phyloP scores from a whole-genome alignment of 257 asterid genomes.

The Capsicum pubescens region DNA sequence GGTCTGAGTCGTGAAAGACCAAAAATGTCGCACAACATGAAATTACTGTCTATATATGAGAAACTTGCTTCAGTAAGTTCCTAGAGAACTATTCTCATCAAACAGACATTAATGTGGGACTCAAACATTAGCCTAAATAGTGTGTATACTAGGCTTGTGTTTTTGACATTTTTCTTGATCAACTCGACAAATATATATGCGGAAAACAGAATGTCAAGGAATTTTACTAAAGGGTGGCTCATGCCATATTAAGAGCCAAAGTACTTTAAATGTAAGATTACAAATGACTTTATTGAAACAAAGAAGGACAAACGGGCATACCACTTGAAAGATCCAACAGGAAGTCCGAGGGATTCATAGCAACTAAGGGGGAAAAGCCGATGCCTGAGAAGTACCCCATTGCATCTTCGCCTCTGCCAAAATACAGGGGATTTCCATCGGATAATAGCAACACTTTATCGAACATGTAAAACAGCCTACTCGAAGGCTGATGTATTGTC shows the following conservation, averaged over 20 bases:
- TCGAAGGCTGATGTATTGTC: conserved; percentile 92
- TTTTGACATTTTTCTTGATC: not conserved
- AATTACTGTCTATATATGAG: not conserved
- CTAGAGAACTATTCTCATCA: not conserved
- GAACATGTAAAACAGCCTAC: conserved; percentile 75
- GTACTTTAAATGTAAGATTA: not conserved
- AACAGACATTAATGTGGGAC: not conserved
- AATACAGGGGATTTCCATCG: conserved; percentile 74
- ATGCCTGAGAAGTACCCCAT: conserved; percentile 61
- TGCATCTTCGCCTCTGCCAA: conserved; percentile 55
- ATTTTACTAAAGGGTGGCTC: not conserved
- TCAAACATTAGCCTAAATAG: not conserved
- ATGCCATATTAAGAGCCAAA: not conserved
- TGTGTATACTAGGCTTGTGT: not conserved
- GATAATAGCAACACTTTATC: conserved; percentile 70
- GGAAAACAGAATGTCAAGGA: not conserved
- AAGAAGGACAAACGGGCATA: conserved; percentile 30
- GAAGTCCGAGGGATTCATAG: conserved; percentile 93
- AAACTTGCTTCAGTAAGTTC: not conserved
- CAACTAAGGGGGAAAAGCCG: conserved; percentile 59
- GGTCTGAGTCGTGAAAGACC: too few species aligned
- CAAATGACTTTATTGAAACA: not conserved
- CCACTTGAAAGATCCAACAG: conserved; percentile 82
- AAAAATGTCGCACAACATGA: not conserved
- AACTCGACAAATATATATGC: not conserved